Percentiles rank a stretch among this genome's conserved stretches.
These are phyloP conservation scores for Pisolithus orientalis DNA, from an alignment of 768 basidiomycete species.

Conservation along the genomic window DNA sequence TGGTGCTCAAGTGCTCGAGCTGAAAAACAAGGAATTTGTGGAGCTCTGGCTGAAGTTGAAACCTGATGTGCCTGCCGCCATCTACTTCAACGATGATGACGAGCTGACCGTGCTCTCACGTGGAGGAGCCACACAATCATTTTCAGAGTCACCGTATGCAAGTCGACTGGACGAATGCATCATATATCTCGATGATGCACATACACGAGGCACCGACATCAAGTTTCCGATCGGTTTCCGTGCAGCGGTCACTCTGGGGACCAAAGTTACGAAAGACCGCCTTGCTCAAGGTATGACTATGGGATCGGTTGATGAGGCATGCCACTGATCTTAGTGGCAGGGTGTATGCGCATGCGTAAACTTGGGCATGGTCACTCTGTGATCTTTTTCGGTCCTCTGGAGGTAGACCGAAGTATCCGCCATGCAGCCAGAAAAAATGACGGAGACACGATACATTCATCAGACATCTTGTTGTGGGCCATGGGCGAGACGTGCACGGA, in stretches of 20 bases:
- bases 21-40: slow-evolving; percentile 37
- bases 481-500: slow-evolving; percentile 39
- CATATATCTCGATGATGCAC: slow-evolving; percentile 35
- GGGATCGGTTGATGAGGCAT: neutral
- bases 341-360: slow-evolving; percentile 50
- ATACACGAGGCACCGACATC: slow-evolving; percentile 35
- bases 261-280: slow-evolving; percentile 33
- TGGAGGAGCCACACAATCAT: slow-evolving; percentile 22
- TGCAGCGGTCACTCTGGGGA: slow-evolving; percentile 34
- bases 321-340: slow-evolving; percentile 16
- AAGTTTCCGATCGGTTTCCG: slow-evolving; percentile 29
- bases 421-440: slow-evolving; percentile 8
- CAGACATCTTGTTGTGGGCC: slow-evolving; percentile 38
- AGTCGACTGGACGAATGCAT: slow-evolving; percentile 30
- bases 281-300: slow-evolving; percentile 26
- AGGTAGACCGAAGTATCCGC: slow-evolving; percentile 35
- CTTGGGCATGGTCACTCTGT: slow-evolving; percentile 43
- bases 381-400: slow-evolving; percentile 41
- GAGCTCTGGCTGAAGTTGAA: slow-evolving; percentile 32
- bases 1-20: slow-evolving; percentile 51
- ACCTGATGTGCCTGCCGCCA: slow-evolving; percentile 17
- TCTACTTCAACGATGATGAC: slow-evolving; percentile 29
- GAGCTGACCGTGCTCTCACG: slow-evolving; percentile 27
- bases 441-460: slow-evolving; percentile 3
- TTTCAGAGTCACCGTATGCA: slow-evolving; percentile 28